These are phyloP conservation scores for Fusarium robinianum DNA, from an alignment of 2,329 filamentous ascomycete species.

Conservation along the genomic window DNA sequence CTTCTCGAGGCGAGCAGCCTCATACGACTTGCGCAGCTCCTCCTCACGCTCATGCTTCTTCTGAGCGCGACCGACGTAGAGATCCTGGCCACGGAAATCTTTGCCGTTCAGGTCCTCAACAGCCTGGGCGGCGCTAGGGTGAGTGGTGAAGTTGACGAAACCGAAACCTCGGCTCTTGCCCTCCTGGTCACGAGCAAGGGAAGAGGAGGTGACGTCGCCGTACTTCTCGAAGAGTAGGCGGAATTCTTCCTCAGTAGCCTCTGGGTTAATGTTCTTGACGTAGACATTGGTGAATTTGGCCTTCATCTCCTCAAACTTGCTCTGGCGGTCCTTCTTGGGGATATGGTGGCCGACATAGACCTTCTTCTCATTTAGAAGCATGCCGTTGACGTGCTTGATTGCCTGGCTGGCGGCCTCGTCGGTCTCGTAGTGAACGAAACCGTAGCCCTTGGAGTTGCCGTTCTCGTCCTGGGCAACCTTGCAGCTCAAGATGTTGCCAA, in stretches of 20 bases:
- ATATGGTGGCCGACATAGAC: conserved; percentile 99
- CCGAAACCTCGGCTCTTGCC: conserved; percentile 95
- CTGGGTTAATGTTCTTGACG: conserved; percentile 92
- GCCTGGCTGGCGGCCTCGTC: conserved; percentile 95
- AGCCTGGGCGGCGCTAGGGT: conserved; percentile 82
- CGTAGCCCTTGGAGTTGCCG: conserved; percentile 97
- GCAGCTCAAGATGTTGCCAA: conserved; percentile 99
- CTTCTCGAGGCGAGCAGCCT: conserved; percentile 96
- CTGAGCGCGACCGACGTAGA: conserved; percentile 97
- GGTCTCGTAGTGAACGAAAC: conserved; percentile 99
- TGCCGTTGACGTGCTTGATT: conserved; percentile 99
- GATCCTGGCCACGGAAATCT: conserved; percentile 91
- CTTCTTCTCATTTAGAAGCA: conserved; percentile 99
- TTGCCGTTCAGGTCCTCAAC: conserved; percentile 91
- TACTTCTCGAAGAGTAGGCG: conserved; percentile 88
- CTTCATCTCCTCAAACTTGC: conserved; percentile 99
- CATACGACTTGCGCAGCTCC: conserved; percentile 98
- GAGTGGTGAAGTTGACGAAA: conserved; percentile 93
- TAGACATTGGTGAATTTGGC: conserved; percentile 99
- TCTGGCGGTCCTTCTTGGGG: conserved; percentile 99
- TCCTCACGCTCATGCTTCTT: conserved; percentile 99
- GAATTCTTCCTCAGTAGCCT: conserved; percentile 93
- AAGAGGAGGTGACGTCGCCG: conserved; percentile 94
- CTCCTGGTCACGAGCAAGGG: conserved; percentile 84
- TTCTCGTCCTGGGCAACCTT: conserved; percentile 98